Evolutionary conservation across 495 filamentous ascomycete genomes (phyloP).

Genomic region (Neurospora sp.): DNA sequence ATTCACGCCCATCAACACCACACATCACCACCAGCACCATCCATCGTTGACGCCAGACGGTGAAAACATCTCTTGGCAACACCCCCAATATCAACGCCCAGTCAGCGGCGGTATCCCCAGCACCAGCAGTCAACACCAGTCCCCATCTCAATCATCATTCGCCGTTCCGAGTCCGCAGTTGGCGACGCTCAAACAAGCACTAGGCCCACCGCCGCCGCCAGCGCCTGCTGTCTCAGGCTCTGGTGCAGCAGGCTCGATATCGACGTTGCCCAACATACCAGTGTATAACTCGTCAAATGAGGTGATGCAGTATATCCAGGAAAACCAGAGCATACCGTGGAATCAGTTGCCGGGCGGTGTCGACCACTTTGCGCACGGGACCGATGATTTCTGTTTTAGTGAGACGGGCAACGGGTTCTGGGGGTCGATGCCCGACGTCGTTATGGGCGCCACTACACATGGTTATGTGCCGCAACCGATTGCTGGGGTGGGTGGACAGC

Average conservation of each 20-base stretch:
- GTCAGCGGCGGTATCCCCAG: background rate
- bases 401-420: constrained; percentile 19
- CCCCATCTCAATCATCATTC: constrained; percentile 10
- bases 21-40: constrained; percentile 14
- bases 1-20: constrained; percentile 43
- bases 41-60: background rate
- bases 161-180: constrained; percentile 9
- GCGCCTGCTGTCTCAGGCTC: background rate
- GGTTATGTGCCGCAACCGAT: background rate
- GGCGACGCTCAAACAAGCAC: constrained; percentile 1
- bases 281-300: constrained; percentile 12
- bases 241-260: background rate
- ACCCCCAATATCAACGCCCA: background rate
- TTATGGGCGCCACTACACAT: background rate
- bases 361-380: constrained; percentile 32
- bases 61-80: background rate
- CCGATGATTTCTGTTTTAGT: constrained; percentile 8
- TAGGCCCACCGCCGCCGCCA: constrained; percentile 5
- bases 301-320: constrained; percentile 18
- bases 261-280: constrained; percentile 6
- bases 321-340: constrained; percentile 25
- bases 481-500: background rate
- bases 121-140: constrained; percentile 3
- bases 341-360: constrained; percentile 26
- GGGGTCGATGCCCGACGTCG: constrained; percentile 10